phyloP scores from a whole-genome alignment of 2,329 filamentous ascomycete genomes.

The Apiospora arundinis region DNA sequence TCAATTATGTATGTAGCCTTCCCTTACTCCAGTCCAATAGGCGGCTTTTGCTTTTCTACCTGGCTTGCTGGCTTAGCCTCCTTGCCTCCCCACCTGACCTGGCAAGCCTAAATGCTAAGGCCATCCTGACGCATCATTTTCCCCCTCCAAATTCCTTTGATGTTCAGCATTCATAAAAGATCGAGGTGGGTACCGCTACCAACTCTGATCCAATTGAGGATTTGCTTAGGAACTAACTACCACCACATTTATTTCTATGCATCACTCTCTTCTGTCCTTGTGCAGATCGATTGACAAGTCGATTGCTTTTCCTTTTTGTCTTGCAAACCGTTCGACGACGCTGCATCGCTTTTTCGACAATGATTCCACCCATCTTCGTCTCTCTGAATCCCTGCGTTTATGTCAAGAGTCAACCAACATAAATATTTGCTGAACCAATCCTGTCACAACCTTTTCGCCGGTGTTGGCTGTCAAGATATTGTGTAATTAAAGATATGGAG shows the following conservation, averaged over 20 bases:
- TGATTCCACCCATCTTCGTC: background rate
- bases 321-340: background rate
- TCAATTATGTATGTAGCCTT: no score
- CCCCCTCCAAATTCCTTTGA: background rate
- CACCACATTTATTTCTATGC: constrained; percentile 11
- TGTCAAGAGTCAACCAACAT: constrained; percentile 6
- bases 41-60: no score
- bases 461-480: background rate
- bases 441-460: constrained; percentile 6
- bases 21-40: no score
- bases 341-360: background rate
- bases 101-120: no score
- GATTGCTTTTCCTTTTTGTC: background rate
- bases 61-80: no score
- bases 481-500: constrained; percentile 11
- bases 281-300: background rate
- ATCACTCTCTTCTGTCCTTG: constrained; percentile 2
- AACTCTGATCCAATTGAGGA: background rate
- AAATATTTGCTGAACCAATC: background rate
- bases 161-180: background rate
- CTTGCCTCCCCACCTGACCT: no score
- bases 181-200: no score
- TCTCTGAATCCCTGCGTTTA: constrained; percentile 1
- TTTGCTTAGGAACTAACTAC: background rate
- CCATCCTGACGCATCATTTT: background rate